phyloP scores from a whole-genome alignment of 164 flowering plant species.

The Litsea cubeba region DNA sequence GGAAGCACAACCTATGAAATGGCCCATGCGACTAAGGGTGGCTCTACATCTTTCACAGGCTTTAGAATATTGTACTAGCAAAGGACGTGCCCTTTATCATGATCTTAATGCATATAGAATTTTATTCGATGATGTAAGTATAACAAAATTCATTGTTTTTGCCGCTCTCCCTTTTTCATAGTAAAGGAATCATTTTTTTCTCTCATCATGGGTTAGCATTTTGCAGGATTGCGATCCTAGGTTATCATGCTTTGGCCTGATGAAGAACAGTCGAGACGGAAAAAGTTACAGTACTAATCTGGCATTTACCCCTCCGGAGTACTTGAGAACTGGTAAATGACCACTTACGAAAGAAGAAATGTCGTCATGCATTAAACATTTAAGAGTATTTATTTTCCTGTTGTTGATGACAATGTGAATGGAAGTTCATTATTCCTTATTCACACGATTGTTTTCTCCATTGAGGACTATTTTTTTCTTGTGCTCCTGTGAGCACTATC shows the following conservation, averaged over 20 bases:
- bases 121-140: conserved; percentile 75
- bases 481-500: too few relatives aligned
- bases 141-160: not conserved
- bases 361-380: conserved; percentile 1
- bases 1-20: conserved; percentile 89
- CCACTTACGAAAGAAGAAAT: not conserved
- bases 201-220: conserved; percentile 14
- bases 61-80: conserved; percentile 79
- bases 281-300: conserved; percentile 88
- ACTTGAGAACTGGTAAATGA: conserved; percentile 69
- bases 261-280: conserved; percentile 93
- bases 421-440: too few relatives aligned
- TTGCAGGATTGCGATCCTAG: conserved; percentile 76
- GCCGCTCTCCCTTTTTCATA: not conserved
- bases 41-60: conserved; percentile 87
- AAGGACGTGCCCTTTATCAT: conserved; percentile 85
- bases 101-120: conserved; percentile 89
- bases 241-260: conserved; percentile 85
- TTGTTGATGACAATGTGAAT: too few relatives aligned
- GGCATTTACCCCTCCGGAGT: conserved; percentile 93
- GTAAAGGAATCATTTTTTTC: conserved; percentile 1
- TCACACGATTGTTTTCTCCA: too few relatives aligned
- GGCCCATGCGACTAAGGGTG: conserved; percentile 90
- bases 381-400: too few relatives aligned
- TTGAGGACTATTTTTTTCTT: too few relatives aligned